phyloP scores from a whole-genome alignment of 371 early-diverging fungal species.

The Chytridiales sp. region DNA sequence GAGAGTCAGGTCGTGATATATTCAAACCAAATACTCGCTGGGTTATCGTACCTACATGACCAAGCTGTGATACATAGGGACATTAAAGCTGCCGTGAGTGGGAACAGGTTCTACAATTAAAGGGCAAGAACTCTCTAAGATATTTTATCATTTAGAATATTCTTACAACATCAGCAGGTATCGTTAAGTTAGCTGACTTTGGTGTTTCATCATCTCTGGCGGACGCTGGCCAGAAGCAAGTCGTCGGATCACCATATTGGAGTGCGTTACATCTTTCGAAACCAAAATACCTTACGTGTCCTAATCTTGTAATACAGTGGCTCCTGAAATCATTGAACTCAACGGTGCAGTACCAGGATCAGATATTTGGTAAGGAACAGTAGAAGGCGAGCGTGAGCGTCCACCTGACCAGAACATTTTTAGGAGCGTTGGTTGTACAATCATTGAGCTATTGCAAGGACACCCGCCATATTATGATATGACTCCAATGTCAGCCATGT shows the following conservation, averaged over 20 bases:
- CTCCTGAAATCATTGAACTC: conserved; percentile 92
- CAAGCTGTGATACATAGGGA: conserved; percentile 95
- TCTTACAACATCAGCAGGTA: conserved; percentile 88
- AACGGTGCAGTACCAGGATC: conserved; percentile 74
- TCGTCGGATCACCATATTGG: conserved; percentile 94
- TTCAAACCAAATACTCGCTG: conserved; percentile 87
- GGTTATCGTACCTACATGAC: conserved; percentile 85
- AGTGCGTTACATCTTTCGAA: conserved; percentile 57
- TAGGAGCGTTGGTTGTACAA: conserved; percentile 67
- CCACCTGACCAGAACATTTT: not conserved
- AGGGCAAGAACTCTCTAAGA: not conserved
- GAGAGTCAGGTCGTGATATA: conserved; percentile 92
- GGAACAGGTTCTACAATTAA: too few relatives aligned
- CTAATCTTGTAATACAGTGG: conserved; percentile 60
- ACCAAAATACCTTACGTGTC: not conserved
- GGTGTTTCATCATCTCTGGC: conserved; percentile 71
- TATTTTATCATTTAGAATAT: conserved; percentile 61
- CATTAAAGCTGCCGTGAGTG: conserved; percentile 83
- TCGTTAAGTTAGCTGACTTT: conserved; percentile 95
- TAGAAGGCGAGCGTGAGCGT: conserved; percentile 28
- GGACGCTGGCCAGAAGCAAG: conserved; percentile 43
- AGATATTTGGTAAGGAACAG: conserved; percentile 66
- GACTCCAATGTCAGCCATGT: conserved; percentile 62
- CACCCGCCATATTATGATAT: conserved; percentile 61
- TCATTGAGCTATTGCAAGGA: conserved; percentile 61